These are phyloP conservation scores for Nephelium lappaceum DNA, from an alignment of 345 rosid genomes.

Conservation along the genomic window DNA sequence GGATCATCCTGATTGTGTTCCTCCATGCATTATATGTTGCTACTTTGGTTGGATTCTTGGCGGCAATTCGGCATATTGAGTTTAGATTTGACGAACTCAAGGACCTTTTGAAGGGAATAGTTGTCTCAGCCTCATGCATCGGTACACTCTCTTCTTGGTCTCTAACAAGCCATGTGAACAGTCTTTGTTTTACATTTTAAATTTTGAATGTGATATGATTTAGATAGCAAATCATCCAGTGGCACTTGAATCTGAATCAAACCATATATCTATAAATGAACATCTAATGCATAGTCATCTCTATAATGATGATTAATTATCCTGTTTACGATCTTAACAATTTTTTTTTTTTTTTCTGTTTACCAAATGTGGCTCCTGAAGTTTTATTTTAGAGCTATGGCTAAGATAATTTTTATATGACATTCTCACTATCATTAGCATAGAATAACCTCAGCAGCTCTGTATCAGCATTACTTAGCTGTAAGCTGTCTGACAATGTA, in stretches of 20 bases:
- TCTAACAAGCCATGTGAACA: not conserved
- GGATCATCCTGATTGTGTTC: conserved; percentile 59
- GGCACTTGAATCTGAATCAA: not conserved
- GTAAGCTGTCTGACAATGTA: not conserved
- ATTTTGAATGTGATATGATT: not conserved
- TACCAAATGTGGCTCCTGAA: not conserved
- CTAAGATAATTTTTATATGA: not conserved
- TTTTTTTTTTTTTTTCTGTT: no score
- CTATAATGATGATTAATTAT: not conserved
- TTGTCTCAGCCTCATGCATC: conserved; percentile 62
- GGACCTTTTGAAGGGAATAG: conserved; percentile 86
- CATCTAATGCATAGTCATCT: not conserved
- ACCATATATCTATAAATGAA: not conserved
- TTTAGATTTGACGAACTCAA: conserved; percentile 85
- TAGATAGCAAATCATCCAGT: not conserved
- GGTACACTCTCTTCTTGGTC: conserved; percentile 41
- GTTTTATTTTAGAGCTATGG: not conserved
- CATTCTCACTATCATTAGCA: not conserved
- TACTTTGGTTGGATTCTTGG: conserved; percentile 58
- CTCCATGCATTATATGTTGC: conserved; percentile 63
- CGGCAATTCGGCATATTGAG: conserved; percentile 74
- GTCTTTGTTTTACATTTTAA: conserved; percentile 1
- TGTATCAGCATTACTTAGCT: not conserved
- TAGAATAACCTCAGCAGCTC: not conserved
- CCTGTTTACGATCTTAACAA: not conserved